Evolutionary conservation across 2,329 filamentous ascomycete genomes (phyloP).

Genomic region (Chalaropsis thielavioides): DNA sequence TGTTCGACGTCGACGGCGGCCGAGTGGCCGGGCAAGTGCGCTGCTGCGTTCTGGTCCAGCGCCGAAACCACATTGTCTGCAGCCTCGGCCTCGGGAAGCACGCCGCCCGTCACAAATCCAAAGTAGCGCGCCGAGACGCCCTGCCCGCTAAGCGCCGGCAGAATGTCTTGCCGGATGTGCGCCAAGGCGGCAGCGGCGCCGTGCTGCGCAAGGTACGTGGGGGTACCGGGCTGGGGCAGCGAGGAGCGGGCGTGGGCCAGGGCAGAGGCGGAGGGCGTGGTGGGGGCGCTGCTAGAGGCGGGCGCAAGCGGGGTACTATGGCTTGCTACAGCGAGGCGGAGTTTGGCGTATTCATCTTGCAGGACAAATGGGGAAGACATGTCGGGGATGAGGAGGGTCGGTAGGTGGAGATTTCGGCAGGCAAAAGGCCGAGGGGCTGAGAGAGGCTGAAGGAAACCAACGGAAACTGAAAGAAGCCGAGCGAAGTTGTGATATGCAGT

Average conservation of each 20-base stretch:
- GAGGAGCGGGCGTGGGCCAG: constrained; percentile 5
- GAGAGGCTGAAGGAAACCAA: background rate
- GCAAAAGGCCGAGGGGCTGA: too few relatives aligned
- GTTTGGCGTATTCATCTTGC: constrained; percentile 8
- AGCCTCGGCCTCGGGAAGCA: constrained; percentile 61
- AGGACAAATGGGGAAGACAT: constrained; percentile 2
- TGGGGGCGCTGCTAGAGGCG: background rate
- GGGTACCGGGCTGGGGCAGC: background rate
- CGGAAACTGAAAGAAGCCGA: background rate
- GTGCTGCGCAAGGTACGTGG: background rate
- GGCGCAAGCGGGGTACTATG: background rate
- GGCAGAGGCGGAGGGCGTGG: background rate
- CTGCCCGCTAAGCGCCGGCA: constrained; percentile 50
- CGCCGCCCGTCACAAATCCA: constrained; percentile 76
- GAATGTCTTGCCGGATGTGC: constrained; percentile 34
- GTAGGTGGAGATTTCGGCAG: too few relatives aligned
- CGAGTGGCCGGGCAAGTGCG: constrained; percentile 65
- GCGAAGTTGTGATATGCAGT: background rate
- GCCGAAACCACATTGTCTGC: constrained; percentile 74
- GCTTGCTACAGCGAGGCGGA: background rate
- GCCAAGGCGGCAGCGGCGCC: background rate
- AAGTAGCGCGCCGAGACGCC: constrained; percentile 59
- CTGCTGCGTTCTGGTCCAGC: constrained; percentile 60
- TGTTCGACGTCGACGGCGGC: constrained; percentile 66
- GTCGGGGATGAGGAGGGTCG: background rate